Conservation (phyloP, 2,329 filamentous ascomycete species). For the Fusarium longipes region DNA sequence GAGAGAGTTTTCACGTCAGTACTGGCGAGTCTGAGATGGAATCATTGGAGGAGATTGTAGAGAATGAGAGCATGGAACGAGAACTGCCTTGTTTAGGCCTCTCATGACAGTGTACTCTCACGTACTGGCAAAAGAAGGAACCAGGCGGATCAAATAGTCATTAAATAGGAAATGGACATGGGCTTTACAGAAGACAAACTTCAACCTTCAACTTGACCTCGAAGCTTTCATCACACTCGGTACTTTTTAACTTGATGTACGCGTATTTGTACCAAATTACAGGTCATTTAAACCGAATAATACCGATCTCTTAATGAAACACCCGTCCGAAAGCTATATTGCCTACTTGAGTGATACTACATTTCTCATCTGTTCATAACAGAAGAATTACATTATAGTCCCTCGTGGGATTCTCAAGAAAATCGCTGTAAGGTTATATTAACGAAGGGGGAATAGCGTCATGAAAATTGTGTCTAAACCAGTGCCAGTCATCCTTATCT, state of each 20-base stretch:
- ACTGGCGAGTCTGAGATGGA: conserved; percentile 36
- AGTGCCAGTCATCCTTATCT: conserved; percentile 40
- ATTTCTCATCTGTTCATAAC: background rate
- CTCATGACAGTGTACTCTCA: background rate
- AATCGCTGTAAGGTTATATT: conserved; percentile 18
- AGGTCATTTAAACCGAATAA: background rate
- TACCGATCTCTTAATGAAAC: background rate
- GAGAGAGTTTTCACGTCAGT: conserved; percentile 37
- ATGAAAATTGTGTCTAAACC: conserved; percentile 47
- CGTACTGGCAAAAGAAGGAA: background rate
- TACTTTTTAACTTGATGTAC: background rate
- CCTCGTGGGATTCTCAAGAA: background rate
- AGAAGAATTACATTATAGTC: background rate
- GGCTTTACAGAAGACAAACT: conserved; percentile 14
- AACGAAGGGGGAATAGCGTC: conserved; percentile 38
- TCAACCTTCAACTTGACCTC: conserved; percentile 13
- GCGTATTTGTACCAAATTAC: background rate
- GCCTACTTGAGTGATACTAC: background rate
- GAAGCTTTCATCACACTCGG: background rate
- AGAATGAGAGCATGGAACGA: background rate
- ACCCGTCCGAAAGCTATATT: background rate
- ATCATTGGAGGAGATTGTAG: conserved; percentile 26
- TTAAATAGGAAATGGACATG: conserved; percentile 27
- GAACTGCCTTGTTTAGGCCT: background rate
- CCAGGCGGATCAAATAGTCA: conserved; percentile 22